Base-by-base conservation (phyloP, 2,329 filamentous ascomycete species). In the Alternaria alternata region DNA sequence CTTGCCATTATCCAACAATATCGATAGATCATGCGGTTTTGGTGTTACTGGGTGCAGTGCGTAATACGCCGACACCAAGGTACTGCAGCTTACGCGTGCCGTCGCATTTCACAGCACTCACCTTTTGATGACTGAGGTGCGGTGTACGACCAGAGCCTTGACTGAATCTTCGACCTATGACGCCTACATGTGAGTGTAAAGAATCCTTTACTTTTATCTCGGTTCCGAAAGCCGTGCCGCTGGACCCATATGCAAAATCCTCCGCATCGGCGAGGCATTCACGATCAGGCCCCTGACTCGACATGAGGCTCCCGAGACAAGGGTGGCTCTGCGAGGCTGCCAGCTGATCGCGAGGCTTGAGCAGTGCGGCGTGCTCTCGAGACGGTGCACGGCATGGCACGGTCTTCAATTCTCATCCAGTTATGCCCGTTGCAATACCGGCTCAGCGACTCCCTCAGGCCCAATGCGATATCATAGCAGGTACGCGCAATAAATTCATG, bases 81-180 rank as follows among this genome's bases (percentile, higher is more conserved):
- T 34, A 48, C 46, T n/a, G 30, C 30, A 36, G 46, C 46, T 48
- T 36, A 48, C 46, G 30, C 14, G 46, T 48, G 46, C 46, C 30
- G 38, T 4, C 18, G 46, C 32, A 36, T 12, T 7, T 9, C 9
- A 16, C 46, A 48, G 46, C 34, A 48, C 46, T 30, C 46, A 24
- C 30, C 14, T 16, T 48, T 34, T n/a, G 46, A 1, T 20, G 46
- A 12, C 18, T 36, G 30, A 20, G 20, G 44, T 30, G 46, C 22
- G 46, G 30, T 22, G 22, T 36, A n/a, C 24, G 18, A 36, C 46
- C 16, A 24, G 30, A 18, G 12, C n/a, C 4, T n/a, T 12, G 3
- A 36, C 46, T 34, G 46, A 34, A 30, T 36, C 46, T 34, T 7
- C 30, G 5, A 42, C 43, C 20, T 20, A 48, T 58, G 20, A 58